Evolutionary conservation across 2,329 filamentous ascomycete species (phyloP).

Genomic region (Claviceps maximensis): DNA sequence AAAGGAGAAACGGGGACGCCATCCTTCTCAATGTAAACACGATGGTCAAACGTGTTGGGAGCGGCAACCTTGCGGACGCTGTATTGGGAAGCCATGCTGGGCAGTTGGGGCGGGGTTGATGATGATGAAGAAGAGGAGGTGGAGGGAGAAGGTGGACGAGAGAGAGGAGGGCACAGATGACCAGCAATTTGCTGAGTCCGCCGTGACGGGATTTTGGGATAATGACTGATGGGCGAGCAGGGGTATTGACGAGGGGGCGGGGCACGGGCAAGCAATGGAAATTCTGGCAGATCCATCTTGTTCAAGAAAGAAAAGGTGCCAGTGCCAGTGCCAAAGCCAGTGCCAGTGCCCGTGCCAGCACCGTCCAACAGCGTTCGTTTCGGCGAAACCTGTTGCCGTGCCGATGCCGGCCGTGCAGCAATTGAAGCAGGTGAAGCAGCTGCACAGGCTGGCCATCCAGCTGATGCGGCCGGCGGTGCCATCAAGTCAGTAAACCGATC

Average conservation of each 20-base stretch:
- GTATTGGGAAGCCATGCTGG: conserved; percentile 51
- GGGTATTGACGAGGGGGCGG: conserved; percentile 21
- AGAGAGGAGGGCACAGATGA: conserved; percentile 29
- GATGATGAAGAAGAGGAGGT: conserved; percentile 11
- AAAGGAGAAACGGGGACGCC: conserved; percentile 87
- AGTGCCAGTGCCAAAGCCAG: neutral
- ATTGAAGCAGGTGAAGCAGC: neutral
- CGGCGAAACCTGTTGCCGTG: neutral
- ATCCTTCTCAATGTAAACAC: conserved; percentile 97
- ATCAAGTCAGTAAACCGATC: conserved; percentile 7
- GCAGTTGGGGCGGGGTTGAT: conserved; percentile 10
- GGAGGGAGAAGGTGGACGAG: conserved; percentile 1
- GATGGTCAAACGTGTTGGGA: conserved; percentile 90
- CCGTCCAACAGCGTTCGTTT: neutral
- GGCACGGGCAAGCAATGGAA: too few species aligned
- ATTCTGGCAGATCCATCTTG: too few species aligned
- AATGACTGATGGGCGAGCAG: conserved; percentile 9
- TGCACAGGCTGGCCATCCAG: neutral
- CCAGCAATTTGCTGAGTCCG: conserved; percentile 42
- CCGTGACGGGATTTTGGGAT: conserved; percentile 32
- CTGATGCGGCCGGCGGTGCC: neutral
- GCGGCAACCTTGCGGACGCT: conserved; percentile 75
- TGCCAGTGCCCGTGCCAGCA: neutral
- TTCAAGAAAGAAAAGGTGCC: too few species aligned
- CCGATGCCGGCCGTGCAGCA: neutral